Evolutionary conservation across 2,329 filamentous ascomycete genomes (phyloP), one percentile per base, ranked within the genome.

Genomic region (Aspergillus terreus): DNA sequence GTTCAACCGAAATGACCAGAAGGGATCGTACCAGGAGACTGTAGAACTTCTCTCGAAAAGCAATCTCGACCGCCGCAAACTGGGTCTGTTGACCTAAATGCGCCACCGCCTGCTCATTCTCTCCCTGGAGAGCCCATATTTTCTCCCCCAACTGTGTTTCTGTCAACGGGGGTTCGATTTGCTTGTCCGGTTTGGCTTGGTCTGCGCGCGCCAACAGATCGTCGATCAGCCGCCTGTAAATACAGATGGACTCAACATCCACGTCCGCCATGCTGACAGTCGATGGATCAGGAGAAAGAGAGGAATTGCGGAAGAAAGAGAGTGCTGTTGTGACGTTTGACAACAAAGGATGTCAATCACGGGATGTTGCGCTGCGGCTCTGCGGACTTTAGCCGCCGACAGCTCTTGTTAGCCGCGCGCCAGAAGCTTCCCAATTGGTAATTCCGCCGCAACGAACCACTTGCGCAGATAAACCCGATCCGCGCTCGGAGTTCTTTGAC

Each of bases 41-140:
- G 71, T 90, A 90, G 72, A 97, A 95, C 44, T 88, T 81, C 61
- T 87, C 83, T 62, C 90, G 85, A 46, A 87, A 88, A 10, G 90
- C 91, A 15, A 87, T 91, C 71, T 97, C 94, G 44, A 96, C 83
- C 19, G 88, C 80, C 32, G 86, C 84, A 66, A 84, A 84, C 33
- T 74, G 72, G 23, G 70, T 67, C 58, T 85, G 83, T 42, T 81
- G 80, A 53, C 62, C 76, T 58, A 78, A 77, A 36, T 75, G 71
- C 23, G 62, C 58, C 3, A 59, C 48, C 9, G 47, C 32, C 3
- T 52, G 52, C 23, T 61, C 48, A 42, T 67, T 55, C 9, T 61
- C 53, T 15, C 55, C 56, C 9, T 60, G 54, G 19, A 82, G 72
- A 42, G 61, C 55, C 67, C 67, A 54, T 77, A 73, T 62, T 5